Conservation (phyloP, 2,329 filamentous ascomycete species). For the Alternaria gaisen region DNA sequence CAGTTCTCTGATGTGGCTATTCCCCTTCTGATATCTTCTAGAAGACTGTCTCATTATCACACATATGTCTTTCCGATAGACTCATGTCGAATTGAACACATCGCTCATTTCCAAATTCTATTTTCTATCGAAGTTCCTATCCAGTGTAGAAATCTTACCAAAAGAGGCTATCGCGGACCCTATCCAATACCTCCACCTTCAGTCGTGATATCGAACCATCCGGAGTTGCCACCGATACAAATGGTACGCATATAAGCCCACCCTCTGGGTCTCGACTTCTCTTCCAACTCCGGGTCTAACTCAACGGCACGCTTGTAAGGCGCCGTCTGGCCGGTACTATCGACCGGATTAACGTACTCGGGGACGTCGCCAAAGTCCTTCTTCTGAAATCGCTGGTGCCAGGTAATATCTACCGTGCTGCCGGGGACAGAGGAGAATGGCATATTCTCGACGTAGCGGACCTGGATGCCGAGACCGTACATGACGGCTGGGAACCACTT, state of each 20-base stretch:
- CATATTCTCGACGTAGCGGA: constrained; percentile 21
- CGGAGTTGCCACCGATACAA: not conserved
- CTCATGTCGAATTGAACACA: not conserved
- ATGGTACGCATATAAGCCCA: not conserved
- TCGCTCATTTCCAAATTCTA: not conserved
- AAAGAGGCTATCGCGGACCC: not conserved
- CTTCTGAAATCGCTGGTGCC: constrained; percentile 32
- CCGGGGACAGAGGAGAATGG: not conserved
- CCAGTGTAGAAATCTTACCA: not conserved
- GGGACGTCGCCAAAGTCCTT: constrained; percentile 15
- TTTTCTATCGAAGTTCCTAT: not conserved
- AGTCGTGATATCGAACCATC: constrained; percentile 1
- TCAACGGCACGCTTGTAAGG: constrained; percentile 1
- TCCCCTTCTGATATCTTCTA: not conserved
- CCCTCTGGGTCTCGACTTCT: not conserved
- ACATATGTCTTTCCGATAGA: not conserved
- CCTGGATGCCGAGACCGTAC: constrained; percentile 26
- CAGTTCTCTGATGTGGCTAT: not conserved
- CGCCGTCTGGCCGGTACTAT: not conserved
- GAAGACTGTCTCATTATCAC: not conserved
- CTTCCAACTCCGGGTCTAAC: not conserved
- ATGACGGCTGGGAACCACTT: constrained; percentile 25
- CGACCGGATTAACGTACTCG: not conserved
- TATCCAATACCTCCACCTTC: constrained; percentile 3
- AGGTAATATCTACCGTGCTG: constrained; percentile 13